These are phyloP conservation scores for Pterocarpus santalinus DNA, from an alignment of 306 rosid species.

Conservation along the genomic window DNA sequence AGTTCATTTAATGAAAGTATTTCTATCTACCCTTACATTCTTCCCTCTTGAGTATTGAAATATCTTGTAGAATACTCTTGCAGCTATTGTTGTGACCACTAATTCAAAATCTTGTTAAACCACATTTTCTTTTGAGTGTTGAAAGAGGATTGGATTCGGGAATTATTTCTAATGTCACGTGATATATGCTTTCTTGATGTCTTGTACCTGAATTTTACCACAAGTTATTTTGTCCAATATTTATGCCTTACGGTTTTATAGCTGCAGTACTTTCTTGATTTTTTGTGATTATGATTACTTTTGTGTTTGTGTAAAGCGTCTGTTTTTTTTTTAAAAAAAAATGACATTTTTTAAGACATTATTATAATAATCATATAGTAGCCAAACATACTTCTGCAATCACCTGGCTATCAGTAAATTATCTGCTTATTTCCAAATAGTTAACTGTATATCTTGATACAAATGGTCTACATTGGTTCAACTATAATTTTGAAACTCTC, in stretches of 20 bases:
- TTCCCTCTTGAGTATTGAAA: neutral
- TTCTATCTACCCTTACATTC: neutral
- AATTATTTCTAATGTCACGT: neutral
- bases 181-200: neutral
- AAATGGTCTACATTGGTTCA: neutral
- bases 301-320: neutral
- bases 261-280: neutral
- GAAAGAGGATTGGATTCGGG: neutral
- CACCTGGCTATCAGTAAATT: neutral
- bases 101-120: neutral
- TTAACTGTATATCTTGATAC: neutral
- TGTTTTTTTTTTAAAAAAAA: neutral
- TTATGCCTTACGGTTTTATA: neutral
- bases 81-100: neutral
- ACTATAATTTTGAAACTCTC: neutral
- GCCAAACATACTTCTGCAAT: neutral
- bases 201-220: neutral
- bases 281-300: neutral
- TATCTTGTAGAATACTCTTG: neutral
- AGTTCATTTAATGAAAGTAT: conserved; percentile 14
- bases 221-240: neutral
- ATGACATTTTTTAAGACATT: neutral
- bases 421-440: neutral
- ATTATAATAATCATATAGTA: neutral
- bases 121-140: neutral